Conservation (phyloP, 1,284 basidiomycete species). For the Bondarzewia mesenterica region DNA sequence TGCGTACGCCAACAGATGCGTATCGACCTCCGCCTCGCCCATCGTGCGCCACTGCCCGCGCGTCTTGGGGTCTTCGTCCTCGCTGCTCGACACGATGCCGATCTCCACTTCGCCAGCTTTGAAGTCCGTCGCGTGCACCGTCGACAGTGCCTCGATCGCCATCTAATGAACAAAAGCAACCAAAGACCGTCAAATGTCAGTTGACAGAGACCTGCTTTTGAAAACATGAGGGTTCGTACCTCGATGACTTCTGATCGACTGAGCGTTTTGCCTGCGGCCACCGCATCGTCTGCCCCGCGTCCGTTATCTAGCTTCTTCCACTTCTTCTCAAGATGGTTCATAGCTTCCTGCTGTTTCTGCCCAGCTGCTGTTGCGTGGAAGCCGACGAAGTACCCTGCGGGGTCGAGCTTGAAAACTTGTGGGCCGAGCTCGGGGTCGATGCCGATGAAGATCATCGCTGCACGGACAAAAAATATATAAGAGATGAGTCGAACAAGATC, state of each 20-base stretch:
- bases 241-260: conserved; percentile 73
- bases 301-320: conserved; percentile 92
- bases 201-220: too few species aligned
- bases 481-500: too few species aligned
- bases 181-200: not conserved
- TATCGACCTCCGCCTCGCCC: conserved; percentile 77
- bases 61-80: conserved; percentile 60
- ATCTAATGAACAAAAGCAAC: conserved; percentile 40
- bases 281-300: conserved; percentile 66
- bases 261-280: conserved; percentile 59
- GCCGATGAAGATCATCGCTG: conserved; percentile 96
- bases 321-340: conserved; percentile 98
- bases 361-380: conserved; percentile 96
- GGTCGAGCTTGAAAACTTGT: conserved; percentile 97
- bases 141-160: conserved; percentile 92
- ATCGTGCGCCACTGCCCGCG: conserved; percentile 79
- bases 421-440: conserved; percentile 86
- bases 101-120: conserved; percentile 88
- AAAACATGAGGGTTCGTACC: too few species aligned
- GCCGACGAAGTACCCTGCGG: conserved; percentile 97
- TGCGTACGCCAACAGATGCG: conserved; percentile 82
- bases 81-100: conserved; percentile 68
- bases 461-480: not conserved
- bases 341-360: conserved; percentile 97
- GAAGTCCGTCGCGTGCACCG: conserved; percentile 91